Conservation (phyloP, 371 early-diverging fungal species). For the Apophysomyces trapeziformis region DNA sequence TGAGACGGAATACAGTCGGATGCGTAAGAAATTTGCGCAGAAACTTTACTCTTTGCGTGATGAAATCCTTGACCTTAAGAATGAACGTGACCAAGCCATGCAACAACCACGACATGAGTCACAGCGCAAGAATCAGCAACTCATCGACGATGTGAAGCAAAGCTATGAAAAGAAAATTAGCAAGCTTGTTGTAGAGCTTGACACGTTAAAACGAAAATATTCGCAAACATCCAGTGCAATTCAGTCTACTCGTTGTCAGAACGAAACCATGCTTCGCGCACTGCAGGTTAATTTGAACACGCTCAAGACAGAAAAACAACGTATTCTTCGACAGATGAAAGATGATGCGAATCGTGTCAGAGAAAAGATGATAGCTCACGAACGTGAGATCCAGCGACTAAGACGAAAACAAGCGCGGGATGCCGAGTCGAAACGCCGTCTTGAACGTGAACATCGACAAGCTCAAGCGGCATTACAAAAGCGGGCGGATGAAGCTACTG, state of each 20-base stretch:
- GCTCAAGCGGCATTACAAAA: conserved; percentile 58
- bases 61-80: conserved; percentile 51
- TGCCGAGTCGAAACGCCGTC: conserved; percentile 63
- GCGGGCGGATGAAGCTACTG: conserved; percentile 55
- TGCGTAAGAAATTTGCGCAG: conserved; percentile 71
- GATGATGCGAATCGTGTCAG: conserved; percentile 71
- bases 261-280: conserved; percentile 55
- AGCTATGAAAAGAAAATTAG: conserved; percentile 75
- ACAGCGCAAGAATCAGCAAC: conserved; percentile 28
- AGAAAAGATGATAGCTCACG: conserved; percentile 63
- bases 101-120: conserved; percentile 28
- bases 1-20: conserved; percentile 54
- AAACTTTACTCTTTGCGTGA: conserved; percentile 63
- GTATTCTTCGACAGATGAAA: conserved; percentile 80
- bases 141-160: conserved; percentile 33
- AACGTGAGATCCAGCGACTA: conserved; percentile 75
- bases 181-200: conserved; percentile 66
- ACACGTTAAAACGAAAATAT: conserved; percentile 62
- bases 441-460: conserved; percentile 69
- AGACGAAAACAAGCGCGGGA: conserved; percentile 69
- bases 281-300: conserved; percentile 61
- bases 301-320: conserved; percentile 75
- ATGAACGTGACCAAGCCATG: conserved; percentile 65
- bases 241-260: conserved; percentile 55
- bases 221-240: conserved; percentile 59